A percentile compares a stretch with the other conserved stretches of the same genome.
phyloP scores from a whole-genome alignment of 2,329 filamentous ascomycete species.

The Bipolaris cookei region DNA sequence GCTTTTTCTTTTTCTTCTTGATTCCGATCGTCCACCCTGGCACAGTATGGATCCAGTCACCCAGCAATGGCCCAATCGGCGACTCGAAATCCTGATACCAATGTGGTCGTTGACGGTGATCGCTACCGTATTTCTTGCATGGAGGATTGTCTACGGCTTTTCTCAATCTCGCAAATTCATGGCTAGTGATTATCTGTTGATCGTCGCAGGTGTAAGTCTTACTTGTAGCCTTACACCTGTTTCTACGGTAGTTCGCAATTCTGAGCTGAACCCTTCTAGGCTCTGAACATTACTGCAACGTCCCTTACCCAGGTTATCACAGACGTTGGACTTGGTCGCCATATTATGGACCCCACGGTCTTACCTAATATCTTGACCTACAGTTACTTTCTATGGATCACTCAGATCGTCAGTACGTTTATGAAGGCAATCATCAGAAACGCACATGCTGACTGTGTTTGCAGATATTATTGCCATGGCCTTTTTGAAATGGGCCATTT shows the following conservation, averaged over 20 bases:
- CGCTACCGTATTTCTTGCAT: constrained; percentile 31
- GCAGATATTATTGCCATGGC: constrained; percentile 36
- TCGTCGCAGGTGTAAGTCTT: constrained; percentile 33
- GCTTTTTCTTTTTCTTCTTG: constrained; percentile 2
- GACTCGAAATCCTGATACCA: constrained; percentile 30
- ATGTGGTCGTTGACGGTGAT: constrained; percentile 27
- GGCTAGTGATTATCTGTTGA: constrained; percentile 35
- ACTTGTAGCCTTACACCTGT: constrained; percentile 2
- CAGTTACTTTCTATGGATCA: constrained; percentile 33
- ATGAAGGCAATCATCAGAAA: neutral
- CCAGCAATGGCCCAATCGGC: constrained; percentile 34
- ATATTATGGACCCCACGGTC: constrained; percentile 33
- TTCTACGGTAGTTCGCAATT: neutral
- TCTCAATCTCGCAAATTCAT: constrained; percentile 29
- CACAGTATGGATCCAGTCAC: constrained; percentile 18
- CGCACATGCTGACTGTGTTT: neutral
- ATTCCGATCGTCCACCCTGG: neutral
- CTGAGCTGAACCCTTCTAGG: constrained; percentile 17
- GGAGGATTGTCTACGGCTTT: constrained; percentile 34
- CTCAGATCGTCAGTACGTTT: constrained; percentile 29
- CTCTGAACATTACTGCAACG: constrained; percentile 27
- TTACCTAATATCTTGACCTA: constrained; percentile 25
- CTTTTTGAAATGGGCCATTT: constrained; percentile 41
- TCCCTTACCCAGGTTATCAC: constrained; percentile 19
- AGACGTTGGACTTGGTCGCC: constrained; percentile 30